Percentiles rank a stretch among this genome's conserved stretches.
These are phyloP conservation scores for Diutina scorzettiae DNA, from an alignment of 1,139 yeast species.

Conservation along the genomic window DNA sequence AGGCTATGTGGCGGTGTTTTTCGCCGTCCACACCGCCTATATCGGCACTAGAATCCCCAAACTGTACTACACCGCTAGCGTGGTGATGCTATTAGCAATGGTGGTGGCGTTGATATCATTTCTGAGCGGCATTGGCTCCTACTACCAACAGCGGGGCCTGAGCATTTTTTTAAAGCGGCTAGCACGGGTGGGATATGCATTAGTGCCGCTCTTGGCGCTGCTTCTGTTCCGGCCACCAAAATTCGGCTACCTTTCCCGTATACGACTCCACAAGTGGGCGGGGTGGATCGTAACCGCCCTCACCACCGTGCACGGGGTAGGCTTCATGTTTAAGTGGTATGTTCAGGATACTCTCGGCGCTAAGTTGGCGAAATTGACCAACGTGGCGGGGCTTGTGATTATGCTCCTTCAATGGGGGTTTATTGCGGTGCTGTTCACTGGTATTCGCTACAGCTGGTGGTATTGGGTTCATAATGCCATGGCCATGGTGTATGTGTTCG, in stretches of 20 bases:
- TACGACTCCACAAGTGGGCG: slow-evolving; percentile 70
- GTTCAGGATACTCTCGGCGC: slow-evolving; percentile 23
- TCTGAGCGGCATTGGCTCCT: neutral
- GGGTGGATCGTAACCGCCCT: slow-evolving; percentile 50
- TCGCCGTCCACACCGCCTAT: neutral
- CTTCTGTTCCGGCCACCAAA: slow-evolving; percentile 46
- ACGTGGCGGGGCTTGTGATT: slow-evolving; percentile 37
- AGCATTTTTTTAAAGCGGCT: slow-evolving; percentile 22
- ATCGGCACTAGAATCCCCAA: neutral
- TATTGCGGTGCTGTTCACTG: slow-evolving; percentile 23
- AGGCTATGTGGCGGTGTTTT: neutral
- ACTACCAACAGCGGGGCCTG: too few relatives aligned
- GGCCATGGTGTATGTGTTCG: neutral
- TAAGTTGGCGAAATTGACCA: slow-evolving; percentile 40
- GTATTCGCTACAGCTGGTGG: slow-evolving; percentile 15
- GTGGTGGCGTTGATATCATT: neutral
- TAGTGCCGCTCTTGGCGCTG: slow-evolving; percentile 53
- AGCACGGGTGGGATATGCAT: slow-evolving; percentile 53
- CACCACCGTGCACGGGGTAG: slow-evolving; percentile 44
- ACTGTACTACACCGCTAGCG: neutral
- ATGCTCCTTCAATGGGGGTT: slow-evolving; percentile 10
- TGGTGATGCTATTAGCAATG: neutral
- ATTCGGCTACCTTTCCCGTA: slow-evolving; percentile 35
- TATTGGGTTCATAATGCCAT: slow-evolving; percentile 23
- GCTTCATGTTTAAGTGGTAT: slow-evolving; percentile 40